Evolutionary conservation across 2,329 filamentous ascomycete species (phyloP), one percentile per base, ranked within the genome.

Genomic region (Periconia digitata): DNA sequence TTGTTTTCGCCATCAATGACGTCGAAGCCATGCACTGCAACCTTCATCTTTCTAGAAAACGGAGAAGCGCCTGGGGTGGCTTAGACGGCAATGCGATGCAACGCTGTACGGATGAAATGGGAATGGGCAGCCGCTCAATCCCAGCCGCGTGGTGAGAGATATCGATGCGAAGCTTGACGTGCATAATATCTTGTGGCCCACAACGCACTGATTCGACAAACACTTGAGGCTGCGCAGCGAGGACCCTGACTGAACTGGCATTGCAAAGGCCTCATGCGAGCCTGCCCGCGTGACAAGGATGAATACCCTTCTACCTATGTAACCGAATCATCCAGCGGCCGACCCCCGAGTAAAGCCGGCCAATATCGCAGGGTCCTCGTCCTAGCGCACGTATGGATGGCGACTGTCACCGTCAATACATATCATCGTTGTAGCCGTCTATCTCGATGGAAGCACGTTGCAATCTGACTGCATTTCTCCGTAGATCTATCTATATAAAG

Each of bases 81-180:
- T 60, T 51, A 60, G 56, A 53, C 47, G 38, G 38, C 47, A 46
- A 64, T 67, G 68, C 66, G 54, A 69, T 67, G 66, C 65, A 65
- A 67, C 61, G 57, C 63, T 62, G 53, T 50, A 43, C 55, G 47
- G 50, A 38, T 56, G 54, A 57, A 47, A 38, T 43, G 24, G 47
- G 27, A 32, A 34, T 44, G 45, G 35, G 21, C 15, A 44, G 27
- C 34, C 38, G 47, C 41, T 18, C 20, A 8, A 29, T n/a, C 34
- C 27, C 48, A 47, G 27, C 50, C 44, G 49, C 51, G 38, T 50
- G 44, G 40, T 29, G 35, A 44, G 40, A 43, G 22, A n/a, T 32
- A 44, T 27, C 43, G 24, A 29, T 41, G 51, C 48, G 43, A 36
- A 40, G 38, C 43, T 46, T 35, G 34, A 29, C 40, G n/a, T 47